Percentiles rank a stretch among this genome's conserved stretches.
Evolutionary conservation across 805 yeast species (phyloP).

Genomic region (Cyberlindnera lachancei): DNA sequence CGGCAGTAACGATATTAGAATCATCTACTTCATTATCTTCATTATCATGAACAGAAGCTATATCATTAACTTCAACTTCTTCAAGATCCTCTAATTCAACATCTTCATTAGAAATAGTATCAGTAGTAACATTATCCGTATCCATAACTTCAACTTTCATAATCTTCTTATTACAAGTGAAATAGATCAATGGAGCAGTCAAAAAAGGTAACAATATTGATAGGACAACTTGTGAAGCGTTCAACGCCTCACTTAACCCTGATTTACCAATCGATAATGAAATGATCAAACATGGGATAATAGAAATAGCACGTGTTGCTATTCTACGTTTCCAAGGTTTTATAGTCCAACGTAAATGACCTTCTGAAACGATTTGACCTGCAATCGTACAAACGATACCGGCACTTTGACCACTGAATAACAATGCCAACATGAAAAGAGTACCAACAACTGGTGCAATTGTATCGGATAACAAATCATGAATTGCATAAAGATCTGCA

Average conservation of each 20-base stretch:
- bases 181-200: constrained; percentile 77
- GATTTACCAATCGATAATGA: constrained; percentile 63
- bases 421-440: constrained; percentile 74
- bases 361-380: constrained; percentile 89
- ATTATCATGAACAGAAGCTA: not conserved
- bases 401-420: constrained; percentile 84
- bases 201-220: constrained; percentile 78
- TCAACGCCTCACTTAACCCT: constrained; percentile 67
- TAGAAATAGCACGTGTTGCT: constrained; percentile 69
- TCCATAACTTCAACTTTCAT: constrained; percentile 50
- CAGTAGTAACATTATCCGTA: constrained; percentile 3
- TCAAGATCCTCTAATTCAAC: too few species aligned
- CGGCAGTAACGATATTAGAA: constrained; percentile 8
- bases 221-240: constrained; percentile 79
- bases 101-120: too few species aligned
- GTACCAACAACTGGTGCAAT: constrained; percentile 78
- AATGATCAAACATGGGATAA: constrained; percentile 72
- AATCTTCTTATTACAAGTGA: constrained; percentile 61
- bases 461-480: constrained; percentile 48
- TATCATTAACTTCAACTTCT: too few species aligned
- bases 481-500: constrained; percentile 79
- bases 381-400: constrained; percentile 92
- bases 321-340: constrained; percentile 77
- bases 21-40: constrained; percentile 1
- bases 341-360: constrained; percentile 75